Conservation (phyloP, 768 basidiomycete genomes). For the Pulveroboletus sp. region DNA sequence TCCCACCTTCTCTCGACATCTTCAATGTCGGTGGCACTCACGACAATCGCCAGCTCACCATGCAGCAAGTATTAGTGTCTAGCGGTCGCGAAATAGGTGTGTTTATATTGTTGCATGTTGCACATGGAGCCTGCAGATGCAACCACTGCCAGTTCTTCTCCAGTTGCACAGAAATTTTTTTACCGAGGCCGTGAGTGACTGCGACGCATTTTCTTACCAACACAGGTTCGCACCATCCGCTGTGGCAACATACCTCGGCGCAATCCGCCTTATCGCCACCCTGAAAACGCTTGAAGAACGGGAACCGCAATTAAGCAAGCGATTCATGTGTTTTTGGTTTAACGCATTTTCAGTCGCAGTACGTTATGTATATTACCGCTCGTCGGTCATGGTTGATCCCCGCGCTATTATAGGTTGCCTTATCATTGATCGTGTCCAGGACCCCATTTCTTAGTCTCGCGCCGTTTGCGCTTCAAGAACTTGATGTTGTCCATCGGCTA, state of each 20-base stretch:
- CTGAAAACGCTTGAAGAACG: conserved; percentile 52
- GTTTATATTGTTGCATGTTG: conserved; percentile 17
- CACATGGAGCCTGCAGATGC: background rate
- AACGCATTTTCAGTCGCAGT: conserved; percentile 71
- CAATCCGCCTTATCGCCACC: conserved; percentile 52
- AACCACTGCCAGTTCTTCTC: conserved; percentile 45
- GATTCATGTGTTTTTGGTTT: conserved; percentile 72
- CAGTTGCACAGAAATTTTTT: conserved; percentile 67
- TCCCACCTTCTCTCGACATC: conserved; percentile 48
- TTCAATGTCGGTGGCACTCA: conserved; percentile 34
- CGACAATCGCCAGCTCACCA: conserved; percentile 49
- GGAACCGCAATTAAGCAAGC: conserved; percentile 55
- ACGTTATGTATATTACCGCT: conserved; percentile 25
- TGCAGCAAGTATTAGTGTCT: conserved; percentile 59
- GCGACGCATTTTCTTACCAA: conserved; percentile 50
- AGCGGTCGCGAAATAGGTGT: conserved; percentile 62
- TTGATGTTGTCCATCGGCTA: conserved; percentile 53
- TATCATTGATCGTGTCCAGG: conserved; percentile 61
- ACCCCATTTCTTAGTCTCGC: conserved; percentile 56
- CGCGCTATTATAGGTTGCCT: conserved; percentile 44
- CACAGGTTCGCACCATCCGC: conserved; percentile 67
- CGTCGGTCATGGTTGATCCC: background rate
- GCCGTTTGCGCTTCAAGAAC: conserved; percentile 53
- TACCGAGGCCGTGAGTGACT: conserved; percentile 55
- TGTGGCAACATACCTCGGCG: conserved; percentile 60